Base-by-base conservation (phyloP, 257 asterid genomes). In the Fraxinus americana region DNA sequence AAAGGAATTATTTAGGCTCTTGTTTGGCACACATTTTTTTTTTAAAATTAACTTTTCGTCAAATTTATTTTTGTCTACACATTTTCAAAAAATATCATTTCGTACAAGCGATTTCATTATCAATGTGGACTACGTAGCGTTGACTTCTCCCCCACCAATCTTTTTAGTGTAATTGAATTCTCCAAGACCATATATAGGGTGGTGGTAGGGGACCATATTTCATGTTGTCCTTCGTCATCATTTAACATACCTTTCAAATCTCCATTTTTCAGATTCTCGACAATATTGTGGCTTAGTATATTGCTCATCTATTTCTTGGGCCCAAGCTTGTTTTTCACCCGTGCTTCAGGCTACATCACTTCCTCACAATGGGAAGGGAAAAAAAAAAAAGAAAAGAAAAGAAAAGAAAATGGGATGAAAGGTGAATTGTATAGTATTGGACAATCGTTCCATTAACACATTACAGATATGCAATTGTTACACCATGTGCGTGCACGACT, bases 191-290 rank as follows among this genome's bases (percentile, higher is more conserved):
- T 63, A 16, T 9, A 63, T 63, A 27, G 36, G 27, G 34, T 63
- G 69, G 36, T 63, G 69, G 69, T 32, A 63, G 12, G 69, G 69
- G 19, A 63, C 69, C 69, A 63, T 57, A n/a, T 63, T 27, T 27
- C 35, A 63, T 12, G 17, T 1, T 27, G 69, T 63, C 19, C 69
- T 25, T 63, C 4, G 12, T 10, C 35, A 63, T 27, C 69, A 63
- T 10, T 5, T 25, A 63, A 11, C 69, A 63, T 36, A 27, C 0
- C 69, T 63, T 63, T 25, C 8, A 63, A 25, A 23, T 25, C 34
- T 25, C 69, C 17, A 63, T 25, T 27, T 39, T 21, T 27, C 35
- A 12, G 32, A 23, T 63, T 63, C 69, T 63, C 35, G 12, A 10
- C 35, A 21, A 25, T 8, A 21, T 21, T 59, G 67, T 21, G 67